Evolutionary conservation across 805 yeast genomes (phyloP).

Genomic region (Candida namnaoensis): DNA sequence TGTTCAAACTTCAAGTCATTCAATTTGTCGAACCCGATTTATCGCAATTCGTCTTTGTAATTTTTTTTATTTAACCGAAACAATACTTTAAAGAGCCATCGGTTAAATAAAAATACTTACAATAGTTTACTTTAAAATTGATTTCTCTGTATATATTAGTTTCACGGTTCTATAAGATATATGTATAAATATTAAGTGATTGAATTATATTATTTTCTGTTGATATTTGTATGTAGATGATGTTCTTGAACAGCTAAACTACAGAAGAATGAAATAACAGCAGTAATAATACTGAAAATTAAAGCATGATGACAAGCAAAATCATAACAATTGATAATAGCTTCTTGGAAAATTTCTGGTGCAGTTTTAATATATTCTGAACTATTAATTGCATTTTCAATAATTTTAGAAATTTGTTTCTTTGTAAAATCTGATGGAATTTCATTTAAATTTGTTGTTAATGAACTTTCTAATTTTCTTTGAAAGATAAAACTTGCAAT

Average conservation of each 20-base stretch:
- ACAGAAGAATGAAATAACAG: conserved; percentile 30
- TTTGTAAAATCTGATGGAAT: conserved; percentile 11
- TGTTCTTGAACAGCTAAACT: conserved; percentile 48
- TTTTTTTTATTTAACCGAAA: no score
- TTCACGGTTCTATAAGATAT: no score
- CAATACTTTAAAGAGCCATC: no score
- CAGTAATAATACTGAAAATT: conserved; percentile 31
- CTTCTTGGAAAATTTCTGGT: conserved; percentile 32
- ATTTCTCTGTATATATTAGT: no score
- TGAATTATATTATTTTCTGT: conserved; percentile 18
- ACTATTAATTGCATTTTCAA: conserved; percentile 36
- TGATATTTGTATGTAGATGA: conserved; percentile 36
- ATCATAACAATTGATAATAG: conserved; percentile 35
- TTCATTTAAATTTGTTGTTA: conserved; percentile 15
- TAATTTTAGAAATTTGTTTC: conserved; percentile 18
- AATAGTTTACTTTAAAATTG: no score
- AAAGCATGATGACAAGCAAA: conserved; percentile 43
- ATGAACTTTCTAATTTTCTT: conserved; percentile 25
- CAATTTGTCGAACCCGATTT: no score
- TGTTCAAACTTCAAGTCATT: no score
- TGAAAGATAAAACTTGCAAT: conserved; percentile 62
- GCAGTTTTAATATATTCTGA: conserved; percentile 40
- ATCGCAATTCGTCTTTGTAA: no score
- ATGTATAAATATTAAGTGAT: no score
- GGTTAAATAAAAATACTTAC: no score